Evolutionary conservation across 805 yeast species (phyloP), one percentile per base, ranked within the genome.

Genomic region (Teunomyces funiuensis): DNA sequence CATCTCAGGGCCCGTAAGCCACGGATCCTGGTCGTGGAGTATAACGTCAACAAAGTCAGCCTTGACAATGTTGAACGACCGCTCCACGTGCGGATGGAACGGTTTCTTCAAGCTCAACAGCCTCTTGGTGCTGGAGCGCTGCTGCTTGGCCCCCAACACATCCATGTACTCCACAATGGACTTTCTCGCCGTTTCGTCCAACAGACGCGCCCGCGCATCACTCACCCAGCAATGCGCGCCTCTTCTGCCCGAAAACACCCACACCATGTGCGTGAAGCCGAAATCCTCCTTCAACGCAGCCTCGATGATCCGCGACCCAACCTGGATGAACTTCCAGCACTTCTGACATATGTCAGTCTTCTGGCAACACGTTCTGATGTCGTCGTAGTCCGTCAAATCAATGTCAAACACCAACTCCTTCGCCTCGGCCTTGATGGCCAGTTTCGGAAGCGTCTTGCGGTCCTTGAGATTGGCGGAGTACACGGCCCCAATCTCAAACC

Each of bases 221-320:
- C 96, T 86, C 17, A 93, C 76, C 99, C 99, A 93, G 56, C 98
- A 95, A 73, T 93, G 99, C 11, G 95, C 96, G 63, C 99, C 99
- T 77, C 99, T 86, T 73, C 99, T 85, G 36, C 99, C 99, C 0
- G 97, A 88, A 58, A 88, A 93, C 4, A 91, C 96, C 98, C 98
- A 93, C 37, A 93, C 71, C 57, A 88, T 71, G 61, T 88, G 83
- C 45, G 80, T 68, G 61, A 87, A 90, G 1, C 97, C 98, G 63
- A 93, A 93, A 62, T 91, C 98, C 38, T 88, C 88, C 39, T 79
- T 68, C 39, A 93, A 71, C 0, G 95, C 84, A 1, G 61, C 57
- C 45, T 85, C 87, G 45, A 93, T 67, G 36, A 90, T 79, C 53
- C 80, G 77, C 43, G 89, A 79, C 2, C 97, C 97, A 18, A 90